Conservation (phyloP, 192 early-diverging fungal species). For the Borealophlyctis nickersoniae region DNA sequence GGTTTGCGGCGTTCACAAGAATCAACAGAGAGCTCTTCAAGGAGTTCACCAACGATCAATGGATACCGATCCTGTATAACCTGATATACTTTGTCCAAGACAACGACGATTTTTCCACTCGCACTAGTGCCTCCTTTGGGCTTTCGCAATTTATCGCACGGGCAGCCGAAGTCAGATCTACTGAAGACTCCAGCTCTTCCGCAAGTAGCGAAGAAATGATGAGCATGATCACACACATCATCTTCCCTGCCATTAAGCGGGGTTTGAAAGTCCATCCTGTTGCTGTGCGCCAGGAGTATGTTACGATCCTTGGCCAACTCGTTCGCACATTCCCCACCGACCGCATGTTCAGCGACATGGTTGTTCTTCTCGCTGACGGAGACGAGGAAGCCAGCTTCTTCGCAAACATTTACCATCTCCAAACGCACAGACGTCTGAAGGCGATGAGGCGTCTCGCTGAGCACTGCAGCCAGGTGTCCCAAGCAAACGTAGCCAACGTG, state of each 20-base stretch:
- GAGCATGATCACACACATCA: conserved; percentile 53
- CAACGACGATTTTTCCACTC: conserved; percentile 80
- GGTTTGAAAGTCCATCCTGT: conserved; percentile 52
- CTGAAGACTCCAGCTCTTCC: conserved; percentile 22
- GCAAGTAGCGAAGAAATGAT: conserved; percentile 38
- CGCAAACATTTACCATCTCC: conserved; percentile 92
- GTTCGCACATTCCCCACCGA: conserved; percentile 60
- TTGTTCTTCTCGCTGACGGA: conserved; percentile 57
- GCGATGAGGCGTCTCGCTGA: conserved; percentile 71
- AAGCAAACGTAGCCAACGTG: conserved; percentile 58
- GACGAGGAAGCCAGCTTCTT: conserved; percentile 96
- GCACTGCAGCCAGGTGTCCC: conserved; percentile 22
- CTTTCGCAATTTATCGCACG: conserved; percentile 70
- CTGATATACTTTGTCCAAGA: conserved; percentile 80
- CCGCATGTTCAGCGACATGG: conserved; percentile 64
- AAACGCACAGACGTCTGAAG: conserved; percentile 86
- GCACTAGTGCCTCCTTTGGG: conserved; percentile 74
- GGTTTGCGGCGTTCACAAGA: conserved; percentile 68
- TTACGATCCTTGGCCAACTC: conserved; percentile 58
- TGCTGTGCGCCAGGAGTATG: conserved; percentile 69
- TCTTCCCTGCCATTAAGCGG: conserved; percentile 71
- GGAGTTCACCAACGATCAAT: conserved; percentile 65
- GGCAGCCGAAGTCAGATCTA: conserved; percentile 30
- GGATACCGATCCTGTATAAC: conserved; percentile 89
- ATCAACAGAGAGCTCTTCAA: conserved; percentile 70